Percentiles rank a stretch among this genome's conserved stretches.
phyloP scores from a whole-genome alignment of 2,329 filamentous ascomycete species.

The Alternaria infectoria region DNA sequence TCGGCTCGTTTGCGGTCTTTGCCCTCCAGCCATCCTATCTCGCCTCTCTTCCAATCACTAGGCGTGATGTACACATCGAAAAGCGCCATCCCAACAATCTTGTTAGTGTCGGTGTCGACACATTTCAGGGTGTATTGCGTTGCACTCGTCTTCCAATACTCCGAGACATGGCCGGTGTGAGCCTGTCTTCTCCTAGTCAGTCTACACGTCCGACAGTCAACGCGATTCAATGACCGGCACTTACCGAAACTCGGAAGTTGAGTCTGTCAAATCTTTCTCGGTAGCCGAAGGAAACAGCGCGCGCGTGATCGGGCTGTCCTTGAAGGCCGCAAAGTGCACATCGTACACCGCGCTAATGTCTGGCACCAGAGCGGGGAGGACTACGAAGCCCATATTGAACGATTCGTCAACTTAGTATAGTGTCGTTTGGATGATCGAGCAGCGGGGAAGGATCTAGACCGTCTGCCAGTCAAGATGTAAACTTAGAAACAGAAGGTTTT shows the following conservation, averaged over 20 bases:
- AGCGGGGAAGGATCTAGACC: background rate
- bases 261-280: conserved; percentile 24
- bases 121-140: conserved; percentile 58
- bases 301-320: conserved; percentile 51
- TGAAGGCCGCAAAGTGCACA: conserved; percentile 57
- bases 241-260: conserved; percentile 32
- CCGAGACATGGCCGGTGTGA: conserved; percentile 52
- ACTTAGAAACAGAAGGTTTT: background rate
- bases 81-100: conserved; percentile 57
- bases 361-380: conserved; percentile 55
- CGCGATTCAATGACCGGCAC: background rate
- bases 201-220: background rate
- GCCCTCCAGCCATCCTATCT: conserved; percentile 56
- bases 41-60: conserved; percentile 54
- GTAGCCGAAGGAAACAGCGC: conserved; percentile 51
- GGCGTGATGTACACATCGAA: conserved; percentile 53
- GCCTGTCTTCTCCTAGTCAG: conserved; percentile 42
- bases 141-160: conserved; percentile 48
- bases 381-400: conserved; percentile 41
- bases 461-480: background rate
- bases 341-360: conserved; percentile 57
- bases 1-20: conserved; percentile 54
- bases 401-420: background rate
- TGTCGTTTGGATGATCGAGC: background rate
- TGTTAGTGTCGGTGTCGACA: conserved; percentile 52